Conservation (phyloP, 208 protist genomes). For the Spironucleus salmonicida region DNA sequence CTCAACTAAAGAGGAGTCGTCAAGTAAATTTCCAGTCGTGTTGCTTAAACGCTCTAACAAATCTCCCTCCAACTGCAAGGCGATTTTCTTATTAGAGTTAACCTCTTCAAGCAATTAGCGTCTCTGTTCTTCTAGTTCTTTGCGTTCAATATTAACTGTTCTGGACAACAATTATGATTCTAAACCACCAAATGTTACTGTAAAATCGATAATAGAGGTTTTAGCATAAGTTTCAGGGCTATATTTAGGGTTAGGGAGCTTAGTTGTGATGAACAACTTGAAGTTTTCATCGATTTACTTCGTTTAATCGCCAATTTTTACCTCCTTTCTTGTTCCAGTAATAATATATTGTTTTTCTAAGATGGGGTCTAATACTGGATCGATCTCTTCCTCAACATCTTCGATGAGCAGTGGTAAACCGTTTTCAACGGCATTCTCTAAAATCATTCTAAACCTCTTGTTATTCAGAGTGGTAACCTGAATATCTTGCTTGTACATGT, state of each 20-base stretch:
- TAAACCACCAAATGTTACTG: slow-evolving; percentile 77
- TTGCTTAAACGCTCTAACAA: slow-evolving; percentile 72
- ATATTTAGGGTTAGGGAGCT: slow-evolving; percentile 89
- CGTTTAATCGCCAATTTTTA: slow-evolving; percentile 61
- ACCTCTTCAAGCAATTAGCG: slow-evolving; percentile 77
- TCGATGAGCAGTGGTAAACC: slow-evolving; percentile 70
- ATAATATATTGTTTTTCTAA: slow-evolving; percentile 77
- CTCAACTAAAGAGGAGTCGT: slow-evolving; percentile 66
- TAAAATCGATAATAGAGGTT: slow-evolving; percentile 90
- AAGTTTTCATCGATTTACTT: slow-evolving; percentile 46
- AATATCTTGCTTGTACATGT: slow-evolving; percentile 53
- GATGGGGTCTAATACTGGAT: slow-evolving; percentile 87
- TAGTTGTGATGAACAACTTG: slow-evolving; percentile 82
- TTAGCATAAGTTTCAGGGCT: slow-evolving; percentile 87
- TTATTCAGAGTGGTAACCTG: slow-evolving; percentile 70
- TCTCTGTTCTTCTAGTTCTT: slow-evolving; percentile 82
- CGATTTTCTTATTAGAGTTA: slow-evolving; percentile 77
- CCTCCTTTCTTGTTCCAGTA: slow-evolving; percentile 52
- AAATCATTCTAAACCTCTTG: slow-evolving; percentile 65
- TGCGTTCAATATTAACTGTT: slow-evolving; percentile 83
- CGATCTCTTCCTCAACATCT: slow-evolving; percentile 79
- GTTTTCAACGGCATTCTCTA: slow-evolving; percentile 73
- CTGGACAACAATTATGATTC: slow-evolving; percentile 63
- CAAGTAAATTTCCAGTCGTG: slow-evolving; percentile 56
- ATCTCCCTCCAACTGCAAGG: slow-evolving; percentile 68